phyloP scores from a whole-genome alignment of 2,329 filamentous ascomycete genomes.

The Teratosphaeria epicoccoides region DNA sequence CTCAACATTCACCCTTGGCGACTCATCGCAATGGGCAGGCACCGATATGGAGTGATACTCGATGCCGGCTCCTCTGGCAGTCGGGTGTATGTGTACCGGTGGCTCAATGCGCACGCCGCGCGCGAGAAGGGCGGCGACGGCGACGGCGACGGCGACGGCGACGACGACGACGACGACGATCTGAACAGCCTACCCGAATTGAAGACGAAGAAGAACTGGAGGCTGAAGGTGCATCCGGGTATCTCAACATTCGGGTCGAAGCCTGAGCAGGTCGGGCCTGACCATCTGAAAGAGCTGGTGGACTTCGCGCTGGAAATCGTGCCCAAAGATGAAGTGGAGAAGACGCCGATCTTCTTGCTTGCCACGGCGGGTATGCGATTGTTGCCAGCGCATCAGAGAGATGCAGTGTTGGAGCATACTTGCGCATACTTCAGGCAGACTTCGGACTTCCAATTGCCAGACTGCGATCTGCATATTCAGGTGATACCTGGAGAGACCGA shows the following conservation, averaged over 20 bases:
- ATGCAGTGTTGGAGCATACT: conserved; percentile 61
- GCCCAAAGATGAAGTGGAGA: conserved; percentile 61
- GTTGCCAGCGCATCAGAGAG: conserved; percentile 62
- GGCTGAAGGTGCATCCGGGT: conserved; percentile 84
- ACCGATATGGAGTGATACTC: conserved; percentile 78
- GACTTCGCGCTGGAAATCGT: conserved; percentile 72
- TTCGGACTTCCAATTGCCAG: conserved; percentile 75
- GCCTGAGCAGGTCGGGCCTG: conserved; percentile 63
- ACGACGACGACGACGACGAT: conserved; percentile 48
- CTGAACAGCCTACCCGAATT: conserved; percentile 65
- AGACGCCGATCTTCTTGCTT: conserved; percentile 89
- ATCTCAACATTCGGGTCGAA: conserved; percentile 80
- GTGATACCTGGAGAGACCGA: conserved; percentile 94
- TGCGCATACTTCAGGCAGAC: conserved; percentile 71
- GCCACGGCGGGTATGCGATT: conserved; percentile 93
- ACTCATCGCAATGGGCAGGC: conserved; percentile 17
- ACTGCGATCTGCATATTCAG: conserved; percentile 81
- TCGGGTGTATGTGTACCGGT: conserved; percentile 86
- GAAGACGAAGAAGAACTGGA: conserved; percentile 76
- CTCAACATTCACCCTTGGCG: background rate
- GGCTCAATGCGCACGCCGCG: conserved; percentile 61
- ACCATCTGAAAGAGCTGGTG: conserved; percentile 70
- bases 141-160: conserved; percentile 47
- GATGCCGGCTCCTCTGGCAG: conserved; percentile 97
- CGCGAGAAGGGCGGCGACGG: conserved; percentile 48